phyloP scores from a whole-genome alignment of 495 filamentous ascomycete genomes.

The Lophiostoma macrostomum region DNA sequence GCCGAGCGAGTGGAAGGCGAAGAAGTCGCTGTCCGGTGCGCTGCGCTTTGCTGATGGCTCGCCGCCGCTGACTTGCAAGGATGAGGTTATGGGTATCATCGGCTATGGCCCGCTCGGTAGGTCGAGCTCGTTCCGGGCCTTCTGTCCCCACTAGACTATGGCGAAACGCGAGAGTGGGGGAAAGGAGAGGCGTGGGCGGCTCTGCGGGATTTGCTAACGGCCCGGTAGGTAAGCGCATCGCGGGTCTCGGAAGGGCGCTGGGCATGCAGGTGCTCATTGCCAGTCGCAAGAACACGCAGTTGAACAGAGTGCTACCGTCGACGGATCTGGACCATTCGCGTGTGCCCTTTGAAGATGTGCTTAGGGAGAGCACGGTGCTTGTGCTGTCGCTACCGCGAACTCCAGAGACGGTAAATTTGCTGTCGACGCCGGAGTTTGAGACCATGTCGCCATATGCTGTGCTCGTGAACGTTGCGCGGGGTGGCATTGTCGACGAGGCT shows the following conservation, averaged over 20 bases:
- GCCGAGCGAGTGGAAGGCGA: constrained; percentile 23
- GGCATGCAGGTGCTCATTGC: constrained; percentile 55
- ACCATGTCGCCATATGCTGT: constrained; percentile 49
- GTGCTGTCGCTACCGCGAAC: constrained; percentile 49
- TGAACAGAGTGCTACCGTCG: constrained; percentile 13
- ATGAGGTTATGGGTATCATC: constrained; percentile 51
- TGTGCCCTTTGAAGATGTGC: constrained; percentile 47
- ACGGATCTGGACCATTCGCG: constrained; percentile 34
- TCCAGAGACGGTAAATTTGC: constrained; percentile 45
- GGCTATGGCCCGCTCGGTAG: constrained; percentile 54
- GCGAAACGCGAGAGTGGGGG: background rate
- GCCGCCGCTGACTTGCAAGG: constrained; percentile 42
- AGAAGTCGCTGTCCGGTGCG: constrained; percentile 31
- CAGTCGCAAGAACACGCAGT: constrained; percentile 44
- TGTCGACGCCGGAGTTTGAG: constrained; percentile 49
- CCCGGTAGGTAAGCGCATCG: constrained; percentile 33
- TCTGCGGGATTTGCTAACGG: background rate
- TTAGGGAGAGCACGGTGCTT: constrained; percentile 49
- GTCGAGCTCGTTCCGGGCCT: too few species aligned
- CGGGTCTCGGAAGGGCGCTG: constrained; percentile 36
- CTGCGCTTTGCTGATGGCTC: constrained; percentile 36
- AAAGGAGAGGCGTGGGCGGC: background rate
- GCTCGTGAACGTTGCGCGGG: constrained; percentile 56
- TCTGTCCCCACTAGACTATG: too few species aligned
- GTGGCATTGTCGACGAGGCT: constrained; percentile 56